Evolutionary conservation across 495 filamentous ascomycete species (phyloP).

Genomic region (Cercophora samala): DNA sequence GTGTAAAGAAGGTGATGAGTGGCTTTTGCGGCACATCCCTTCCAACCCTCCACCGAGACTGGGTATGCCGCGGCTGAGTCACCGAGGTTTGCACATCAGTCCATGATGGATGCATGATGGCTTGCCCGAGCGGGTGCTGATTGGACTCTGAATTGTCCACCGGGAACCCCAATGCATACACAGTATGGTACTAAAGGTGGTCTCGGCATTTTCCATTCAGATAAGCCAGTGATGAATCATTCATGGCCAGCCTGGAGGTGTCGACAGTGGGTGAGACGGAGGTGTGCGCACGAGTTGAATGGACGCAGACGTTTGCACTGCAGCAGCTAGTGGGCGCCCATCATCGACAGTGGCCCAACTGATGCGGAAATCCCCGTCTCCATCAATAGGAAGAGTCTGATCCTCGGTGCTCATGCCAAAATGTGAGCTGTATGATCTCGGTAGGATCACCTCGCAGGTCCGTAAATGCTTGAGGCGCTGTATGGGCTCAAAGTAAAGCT

Average conservation of each 20-base stretch:
- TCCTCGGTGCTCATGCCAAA: neutral
- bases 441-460: conserved; percentile 15
- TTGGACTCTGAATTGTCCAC: neutral
- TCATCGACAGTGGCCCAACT: conserved; percentile 9
- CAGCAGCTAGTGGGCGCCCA: neutral
- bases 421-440: conserved; percentile 1
- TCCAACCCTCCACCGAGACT: too few species aligned
- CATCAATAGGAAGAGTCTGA: neutral
- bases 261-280: neutral
- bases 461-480: conserved; percentile 11
- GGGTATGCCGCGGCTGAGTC: neutral
- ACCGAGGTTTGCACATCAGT: neutral
- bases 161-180: neutral
- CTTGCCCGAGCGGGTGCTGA: neutral
- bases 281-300: neutral
- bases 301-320: neutral
- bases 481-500: conserved; percentile 17
- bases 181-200: neutral
- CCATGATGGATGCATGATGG: neutral
- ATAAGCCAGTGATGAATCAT: neutral
- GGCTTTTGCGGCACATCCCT: neutral
- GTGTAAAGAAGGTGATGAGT: neutral
- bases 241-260: neutral
- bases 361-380: conserved; percentile 9
- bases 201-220: neutral